These are phyloP conservation scores for Colletotrichum siamense DNA, from an alignment of 2,329 filamentous ascomycete species.

Conservation along the genomic window DNA sequence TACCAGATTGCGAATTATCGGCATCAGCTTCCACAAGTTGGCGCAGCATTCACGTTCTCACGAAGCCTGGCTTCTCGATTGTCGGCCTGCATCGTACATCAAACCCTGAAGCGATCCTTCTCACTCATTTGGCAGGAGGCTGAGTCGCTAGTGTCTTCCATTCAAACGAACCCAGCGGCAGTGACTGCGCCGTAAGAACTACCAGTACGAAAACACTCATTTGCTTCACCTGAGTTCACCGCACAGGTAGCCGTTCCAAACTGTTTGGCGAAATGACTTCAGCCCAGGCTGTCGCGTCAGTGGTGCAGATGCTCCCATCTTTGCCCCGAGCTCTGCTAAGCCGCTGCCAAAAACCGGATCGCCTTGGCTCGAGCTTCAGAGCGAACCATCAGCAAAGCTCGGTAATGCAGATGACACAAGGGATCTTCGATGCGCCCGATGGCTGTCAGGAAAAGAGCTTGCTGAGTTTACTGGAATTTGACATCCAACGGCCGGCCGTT, in stretches of 20 bases:
- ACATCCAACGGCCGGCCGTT: not conserved
- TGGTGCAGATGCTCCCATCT: not conserved
- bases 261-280: not conserved
- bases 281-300: not conserved
- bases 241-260: not conserved
- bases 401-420: not conserved
- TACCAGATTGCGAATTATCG: not conserved
- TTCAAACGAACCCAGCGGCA: not conserved
- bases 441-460: not conserved
- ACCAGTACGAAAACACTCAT: not conserved
- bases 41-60: not conserved
- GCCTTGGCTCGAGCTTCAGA: slow-evolving; percentile 3
- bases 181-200: not conserved
- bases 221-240: not conserved
- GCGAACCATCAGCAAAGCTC: not conserved
- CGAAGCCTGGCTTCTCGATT: not conserved
- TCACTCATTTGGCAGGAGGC: not conserved
- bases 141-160: not conserved
- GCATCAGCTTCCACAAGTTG: not conserved
- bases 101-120: not conserved
- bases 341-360: not conserved
- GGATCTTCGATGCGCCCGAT: not conserved
- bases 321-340: not conserved
- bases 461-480: not conserved
- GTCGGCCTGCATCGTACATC: accelerated